A percentile compares a stretch with the other conserved stretches of the same genome.
Evolutionary conservation across 352 stramenopile species (phyloP).

Genomic region (Sclerospora graminicola): DNA sequence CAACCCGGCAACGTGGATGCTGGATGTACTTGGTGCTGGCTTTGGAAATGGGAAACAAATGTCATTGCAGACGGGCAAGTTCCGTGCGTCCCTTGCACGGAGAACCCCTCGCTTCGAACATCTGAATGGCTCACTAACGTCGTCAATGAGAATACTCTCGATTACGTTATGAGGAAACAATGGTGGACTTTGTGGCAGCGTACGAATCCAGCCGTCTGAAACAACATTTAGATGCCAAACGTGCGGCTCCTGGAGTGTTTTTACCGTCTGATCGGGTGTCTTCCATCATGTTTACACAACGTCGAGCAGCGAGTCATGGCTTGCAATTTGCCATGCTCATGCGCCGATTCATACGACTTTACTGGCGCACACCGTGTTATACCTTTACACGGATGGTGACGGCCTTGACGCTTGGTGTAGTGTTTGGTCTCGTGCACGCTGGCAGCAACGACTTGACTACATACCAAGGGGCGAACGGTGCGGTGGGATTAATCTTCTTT

Average conservation of each 20-base stretch:
- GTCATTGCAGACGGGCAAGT: slow-evolving; percentile 2
- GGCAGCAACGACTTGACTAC: slow-evolving; percentile 26
- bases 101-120: slow-evolving; percentile 6
- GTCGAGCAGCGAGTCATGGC: slow-evolving; percentile 19
- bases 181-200: slow-evolving; percentile 22
- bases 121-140: slow-evolving; percentile 11
- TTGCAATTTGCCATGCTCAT: slow-evolving; percentile 38
- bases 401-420: slow-evolving; percentile 22
- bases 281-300: slow-evolving; percentile 20
- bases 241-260: slow-evolving; percentile 23
- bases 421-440: slow-evolving; percentile 39
- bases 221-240: slow-evolving; percentile 20
- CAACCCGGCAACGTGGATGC: slow-evolving; percentile 86
- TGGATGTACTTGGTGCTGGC: slow-evolving; percentile 50
- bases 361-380: slow-evolving; percentile 85
- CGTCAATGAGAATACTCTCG: slow-evolving; percentile 15
- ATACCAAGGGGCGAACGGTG: slow-evolving; percentile 29
- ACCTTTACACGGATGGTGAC: slow-evolving; percentile 44
- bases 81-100: neutral
- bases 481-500: slow-evolving; percentile 74
- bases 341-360: slow-evolving; percentile 49
- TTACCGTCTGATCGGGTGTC: slow-evolving; percentile 20
- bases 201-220: slow-evolving; percentile 27
- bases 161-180: slow-evolving; percentile 8
- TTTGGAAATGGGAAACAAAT: slow-evolving; percentile 19